Conservation (phyloP, 1,139 yeast genomes). For the Lizanozyma gosingica region DNA sequence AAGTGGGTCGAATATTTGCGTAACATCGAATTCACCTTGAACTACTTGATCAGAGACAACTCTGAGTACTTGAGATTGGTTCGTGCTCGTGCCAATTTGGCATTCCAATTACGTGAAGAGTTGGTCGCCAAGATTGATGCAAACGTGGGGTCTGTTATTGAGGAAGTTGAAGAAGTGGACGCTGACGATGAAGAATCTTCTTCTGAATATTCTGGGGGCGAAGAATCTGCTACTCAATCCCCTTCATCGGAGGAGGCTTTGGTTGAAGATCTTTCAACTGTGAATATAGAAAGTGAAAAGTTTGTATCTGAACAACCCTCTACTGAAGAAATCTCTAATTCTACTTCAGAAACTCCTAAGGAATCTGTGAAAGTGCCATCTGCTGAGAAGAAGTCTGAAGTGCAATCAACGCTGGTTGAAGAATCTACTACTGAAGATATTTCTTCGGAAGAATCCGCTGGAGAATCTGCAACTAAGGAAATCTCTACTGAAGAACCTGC, state of each 20-base stretch:
- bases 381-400: conserved; percentile 1
- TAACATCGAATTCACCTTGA: conserved; percentile 47
- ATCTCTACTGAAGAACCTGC: conserved; percentile 1
- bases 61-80: conserved; percentile 62
- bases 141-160: conserved; percentile 1
- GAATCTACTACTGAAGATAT: conserved; percentile 2
- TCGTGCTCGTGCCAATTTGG: conserved; percentile 75
- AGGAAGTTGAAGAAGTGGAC: conserved; percentile 4
- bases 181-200: conserved; percentile 2
- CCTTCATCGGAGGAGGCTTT: background rate
- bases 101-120: conserved; percentile 65
- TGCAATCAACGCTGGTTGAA: conserved; percentile 7
- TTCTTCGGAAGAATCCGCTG: background rate
- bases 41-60: conserved; percentile 55
- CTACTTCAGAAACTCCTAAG: background rate
- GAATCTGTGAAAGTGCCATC: background rate
- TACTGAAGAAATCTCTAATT: background rate
- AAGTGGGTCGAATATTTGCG: background rate
- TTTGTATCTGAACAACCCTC: background rate
- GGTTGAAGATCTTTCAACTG: background rate
- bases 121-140: conserved; percentile 7
- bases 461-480: background rate
- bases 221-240: background rate
- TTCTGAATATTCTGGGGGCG: background rate
- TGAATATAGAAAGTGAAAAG: conserved; percentile 1